Evolutionary conservation across 305 asterid species (phyloP), one percentile per base, ranked within the genome.

Genomic region (Fraxinus nigra): DNA sequence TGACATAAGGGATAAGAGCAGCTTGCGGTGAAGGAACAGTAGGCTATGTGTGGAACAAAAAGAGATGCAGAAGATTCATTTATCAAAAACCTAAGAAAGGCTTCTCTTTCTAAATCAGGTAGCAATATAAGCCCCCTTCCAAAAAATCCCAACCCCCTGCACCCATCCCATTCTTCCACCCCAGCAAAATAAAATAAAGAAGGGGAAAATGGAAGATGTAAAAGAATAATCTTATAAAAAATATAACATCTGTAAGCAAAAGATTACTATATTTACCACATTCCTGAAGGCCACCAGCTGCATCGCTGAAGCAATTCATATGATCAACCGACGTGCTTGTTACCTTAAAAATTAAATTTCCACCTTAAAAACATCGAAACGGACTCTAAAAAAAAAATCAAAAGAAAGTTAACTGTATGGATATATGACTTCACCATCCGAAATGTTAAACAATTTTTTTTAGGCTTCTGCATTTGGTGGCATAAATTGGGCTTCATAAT

Each of bases 241-340:
- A 13, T 26, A 13, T 26, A 26, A 67, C 70, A 67, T 3, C 9
- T 67, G 33, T 28, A 28, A 67, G 9, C 22, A 6, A 61, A 16
- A 48, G 9, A 78, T 75, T 26, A 30, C 69, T 4, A 74, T n/a
- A 67, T 5, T 85, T 87, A 95, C 98, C 97, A 35, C 87, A 89
- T 92, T 96, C 98, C 90, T 94, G 98, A 84, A 96, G 90, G 56
- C 88, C 93, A 33, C 98, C 98, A 32, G 99, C 92, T 20, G 99
- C 97, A 85, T 94, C 98, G 32, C 90, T 89, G 85, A 96, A 93
- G 92, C 98, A 96, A 85, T 81, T 88, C 97, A 96, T 88, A 84
- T 96, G 99, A 84, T 94, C 99, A 79, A 91, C 88, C 2, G 98
- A 90, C 77, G 90, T 89, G 87, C 92, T 84, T 33, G 97, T 90